phyloP scores from a whole-genome alignment of 1,284 basidiomycete species.

The Trametes pubescens region DNA sequence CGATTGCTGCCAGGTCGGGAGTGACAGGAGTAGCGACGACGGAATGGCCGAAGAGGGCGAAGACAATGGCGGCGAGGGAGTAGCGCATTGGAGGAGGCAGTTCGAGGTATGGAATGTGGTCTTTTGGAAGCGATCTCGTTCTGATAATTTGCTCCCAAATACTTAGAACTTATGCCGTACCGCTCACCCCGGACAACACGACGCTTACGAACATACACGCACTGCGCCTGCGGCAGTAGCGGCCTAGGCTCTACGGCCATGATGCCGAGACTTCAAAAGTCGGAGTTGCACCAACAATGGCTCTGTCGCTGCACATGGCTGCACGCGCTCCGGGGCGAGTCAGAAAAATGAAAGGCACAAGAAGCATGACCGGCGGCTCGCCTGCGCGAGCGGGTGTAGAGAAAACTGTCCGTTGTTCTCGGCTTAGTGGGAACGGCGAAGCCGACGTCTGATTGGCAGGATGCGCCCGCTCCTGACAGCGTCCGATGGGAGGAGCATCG shows the following conservation, averaged over 20 bases:
- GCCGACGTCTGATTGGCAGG: neutral
- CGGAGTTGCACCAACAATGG: neutral
- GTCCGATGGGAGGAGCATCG: neutral
- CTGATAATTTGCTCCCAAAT: neutral
- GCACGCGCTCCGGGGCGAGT: neutral
- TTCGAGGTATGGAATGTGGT: neutral
- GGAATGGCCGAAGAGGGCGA: constrained; percentile 13
- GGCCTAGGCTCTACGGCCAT: neutral
- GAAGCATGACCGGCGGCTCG: neutral
- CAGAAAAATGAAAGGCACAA: neutral
- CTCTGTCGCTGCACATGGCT: neutral
- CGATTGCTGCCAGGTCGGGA: neutral
- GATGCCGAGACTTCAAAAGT: neutral
- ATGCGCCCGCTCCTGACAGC: neutral
- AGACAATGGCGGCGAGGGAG: constrained; percentile 2
- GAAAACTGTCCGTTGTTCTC: neutral
- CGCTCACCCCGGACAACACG: neutral
- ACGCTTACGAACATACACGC: neutral
- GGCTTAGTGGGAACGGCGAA: neutral
- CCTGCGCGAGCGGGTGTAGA: too few species aligned
- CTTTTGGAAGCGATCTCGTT: neutral
- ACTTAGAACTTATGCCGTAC: neutral
- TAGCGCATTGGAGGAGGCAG: constrained; percentile 1
- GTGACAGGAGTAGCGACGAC: constrained; percentile 8
- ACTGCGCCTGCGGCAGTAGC: neutral